Conservation (phyloP, 768 basidiomycete genomes). For the Boletus barrowsii region DNA sequence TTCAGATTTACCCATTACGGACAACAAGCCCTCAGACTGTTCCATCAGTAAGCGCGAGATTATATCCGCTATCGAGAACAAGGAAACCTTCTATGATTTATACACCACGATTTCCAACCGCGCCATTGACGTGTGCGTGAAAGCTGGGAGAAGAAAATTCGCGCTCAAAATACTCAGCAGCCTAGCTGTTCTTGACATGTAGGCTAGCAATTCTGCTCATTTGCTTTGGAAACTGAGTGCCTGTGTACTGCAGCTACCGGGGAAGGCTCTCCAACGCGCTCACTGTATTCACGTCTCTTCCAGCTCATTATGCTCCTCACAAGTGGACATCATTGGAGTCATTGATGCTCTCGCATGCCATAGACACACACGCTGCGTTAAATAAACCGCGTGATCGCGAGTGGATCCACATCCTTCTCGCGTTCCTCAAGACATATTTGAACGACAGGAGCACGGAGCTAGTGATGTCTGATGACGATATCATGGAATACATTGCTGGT, state of each 20-base stretch:
- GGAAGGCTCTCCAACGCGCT: slow-evolving; percentile 60
- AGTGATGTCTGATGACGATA: slow-evolving; percentile 51
- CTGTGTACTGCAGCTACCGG: slow-evolving; percentile 53
- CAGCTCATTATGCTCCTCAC: slow-evolving; percentile 81
- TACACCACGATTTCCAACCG: slow-evolving; percentile 76
- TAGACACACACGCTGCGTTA: slow-evolving; percentile 62
- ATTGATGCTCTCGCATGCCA: slow-evolving; percentile 70
- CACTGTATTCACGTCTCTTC: slow-evolving; percentile 72
- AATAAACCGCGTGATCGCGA: slow-evolving; percentile 62
- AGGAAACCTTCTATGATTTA: slow-evolving; percentile 68
- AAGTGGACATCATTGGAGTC: slow-evolving; percentile 79
- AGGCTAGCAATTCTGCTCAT: slow-evolving; percentile 32
- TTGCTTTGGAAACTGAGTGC: slow-evolving; percentile 7
- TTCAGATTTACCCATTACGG: slow-evolving; percentile 14
- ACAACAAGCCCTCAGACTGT: slow-evolving; percentile 21
- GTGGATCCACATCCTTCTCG: slow-evolving; percentile 76
- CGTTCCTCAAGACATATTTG: slow-evolving; percentile 70
- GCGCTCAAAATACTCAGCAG: slow-evolving; percentile 83
- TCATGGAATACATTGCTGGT: slow-evolving; percentile 46
- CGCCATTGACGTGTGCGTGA: slow-evolving; percentile 81
- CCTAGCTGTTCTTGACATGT: slow-evolving; percentile 89
- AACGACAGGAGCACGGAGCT: slow-evolving; percentile 52
- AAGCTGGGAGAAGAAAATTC: slow-evolving; percentile 80
- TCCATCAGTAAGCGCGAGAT: slow-evolving; percentile 62
- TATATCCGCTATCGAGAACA: slow-evolving; percentile 50